A percentile compares a stretch with the other conserved stretches of the same genome.
Evolutionary conservation across 2,329 filamentous ascomycete species (phyloP).

Genomic region (Aspergillus pseudotamarii): DNA sequence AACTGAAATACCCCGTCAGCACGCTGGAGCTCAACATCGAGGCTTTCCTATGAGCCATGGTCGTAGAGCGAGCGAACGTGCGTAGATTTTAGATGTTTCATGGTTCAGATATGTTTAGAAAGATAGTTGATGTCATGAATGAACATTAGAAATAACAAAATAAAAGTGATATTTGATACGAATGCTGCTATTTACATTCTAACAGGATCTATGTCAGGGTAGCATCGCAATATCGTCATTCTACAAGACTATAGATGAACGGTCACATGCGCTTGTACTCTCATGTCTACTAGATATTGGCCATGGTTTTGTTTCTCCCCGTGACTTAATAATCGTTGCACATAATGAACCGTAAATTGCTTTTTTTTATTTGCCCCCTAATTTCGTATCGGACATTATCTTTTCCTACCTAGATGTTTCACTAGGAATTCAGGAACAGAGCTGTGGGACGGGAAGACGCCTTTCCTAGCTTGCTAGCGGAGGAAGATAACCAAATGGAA

Average conservation of each 20-base stretch:
- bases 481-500: constrained; percentile 15
- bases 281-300: background rate
- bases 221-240: background rate
- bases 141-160: constrained; percentile 5
- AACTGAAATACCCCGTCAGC: constrained; percentile 89
- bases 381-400: constrained; percentile 15
- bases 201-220: background rate
- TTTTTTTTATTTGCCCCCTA: constrained; percentile 12
- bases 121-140: constrained; percentile 29
- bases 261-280: constrained; percentile 2
- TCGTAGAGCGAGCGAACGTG: background rate
- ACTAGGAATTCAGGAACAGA: constrained; percentile 13
- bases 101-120: constrained; percentile 10
- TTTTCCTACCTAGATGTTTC: constrained; percentile 17
- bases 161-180: constrained; percentile 4
- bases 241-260: background rate
- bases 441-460: constrained; percentile 2
- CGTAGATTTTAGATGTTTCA: constrained; percentile 15
- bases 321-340: background rate
- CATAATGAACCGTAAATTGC: constrained; percentile 5
- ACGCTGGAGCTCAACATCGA: constrained; percentile 94
- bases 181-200: background rate
- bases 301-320: background rate
- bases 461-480: background rate
- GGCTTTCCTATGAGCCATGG: constrained; percentile 69